Base-by-base conservation (phyloP, 2,329 filamentous ascomycete genomes). In the Thelonectria olida region DNA sequence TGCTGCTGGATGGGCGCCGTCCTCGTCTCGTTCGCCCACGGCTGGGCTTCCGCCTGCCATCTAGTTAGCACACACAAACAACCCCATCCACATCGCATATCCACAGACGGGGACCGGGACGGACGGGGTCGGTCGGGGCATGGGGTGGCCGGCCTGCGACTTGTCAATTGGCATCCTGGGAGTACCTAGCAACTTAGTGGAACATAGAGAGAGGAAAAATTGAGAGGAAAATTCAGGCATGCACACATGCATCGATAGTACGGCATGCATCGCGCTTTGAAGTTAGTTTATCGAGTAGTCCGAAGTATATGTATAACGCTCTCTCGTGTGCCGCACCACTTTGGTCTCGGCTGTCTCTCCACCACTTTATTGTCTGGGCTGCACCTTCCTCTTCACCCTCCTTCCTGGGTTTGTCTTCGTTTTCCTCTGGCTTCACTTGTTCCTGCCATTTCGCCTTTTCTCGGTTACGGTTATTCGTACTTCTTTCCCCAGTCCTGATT, bases 1-100 rank as follows among this genome's bases (percentile, higher is more conserved):
- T 71, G 65, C 48, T 67, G 65, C 61, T 71, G 67, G 69, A 71
- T 71, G 68, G 68, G 64, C 45, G 15, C 28, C 19, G n/a, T 6
- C 38, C 12, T 36, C 41, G 25, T 45, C 39, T 50, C 39, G 50
- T 50, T 59, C 57, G 34, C 42, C 22, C 44, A 25, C 28, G 52
- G 27, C 34, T 22, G 20, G 41, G 28, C 23, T 47, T 38, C 20
- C 52, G 52, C 34, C 44, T 17, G 38, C 25, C 27, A 42, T 49
- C 53, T 41, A 49, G 44, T 44, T 42, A 34, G 41, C 44, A 47
- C 54, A 50, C 36, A n/a, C n/a, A n/a, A n/a, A n/a, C n/a, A n/a
- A n/a, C 39, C 41, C 19, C 50, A 41, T 54, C 42, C 36, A 41
- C 55, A 38, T 34, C 28, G 23, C 10, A 17, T 41, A 51, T 57